phyloP scores from a whole-genome alignment of 176 grass and related monocot genomes.

The Secale cereale region DNA sequence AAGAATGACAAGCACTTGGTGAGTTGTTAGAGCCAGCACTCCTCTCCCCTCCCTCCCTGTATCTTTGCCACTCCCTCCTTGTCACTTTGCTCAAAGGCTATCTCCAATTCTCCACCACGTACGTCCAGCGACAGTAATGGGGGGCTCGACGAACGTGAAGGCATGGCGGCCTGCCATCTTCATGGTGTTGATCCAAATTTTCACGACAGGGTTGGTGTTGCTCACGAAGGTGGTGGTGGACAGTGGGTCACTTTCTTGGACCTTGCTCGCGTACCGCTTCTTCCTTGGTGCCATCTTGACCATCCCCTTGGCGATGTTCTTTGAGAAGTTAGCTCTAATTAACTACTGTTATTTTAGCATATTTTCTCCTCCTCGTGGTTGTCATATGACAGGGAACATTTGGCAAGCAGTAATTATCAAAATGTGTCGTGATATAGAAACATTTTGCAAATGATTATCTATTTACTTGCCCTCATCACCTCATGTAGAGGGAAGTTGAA shows the following conservation, averaged over 20 bases:
- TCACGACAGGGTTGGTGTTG: not conserved
- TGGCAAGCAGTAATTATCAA: not conserved
- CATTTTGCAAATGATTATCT: not conserved
- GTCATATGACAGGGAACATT: not conserved
- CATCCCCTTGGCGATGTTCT: not conserved
- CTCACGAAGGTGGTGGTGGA: slow-evolving; percentile 34
- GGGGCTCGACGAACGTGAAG: not conserved
- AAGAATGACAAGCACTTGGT: not conserved
- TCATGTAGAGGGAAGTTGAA: slow-evolving; percentile 26
- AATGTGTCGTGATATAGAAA: not conserved
- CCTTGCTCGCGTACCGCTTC: slow-evolving; percentile 21
- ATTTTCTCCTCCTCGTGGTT: not conserved
- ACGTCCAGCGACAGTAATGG: not conserved
- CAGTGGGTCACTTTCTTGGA: not conserved
- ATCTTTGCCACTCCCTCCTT: not conserved
- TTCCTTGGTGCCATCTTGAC: slow-evolving; percentile 13
- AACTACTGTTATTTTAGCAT: not conserved
- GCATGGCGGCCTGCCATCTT: slow-evolving; percentile 3
- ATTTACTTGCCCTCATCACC: not conserved
- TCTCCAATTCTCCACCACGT: too few relatives aligned
- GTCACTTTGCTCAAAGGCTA: not conserved
- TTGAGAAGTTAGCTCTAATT: slow-evolving; percentile 28
- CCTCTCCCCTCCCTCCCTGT: not conserved
- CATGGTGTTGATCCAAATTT: slow-evolving; percentile 22
- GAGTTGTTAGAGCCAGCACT: not conserved